Percentiles rank a stretch among this genome's conserved stretches.
Evolutionary conservation across 139 green algal genomes (phyloP).

Genomic region (Deuterostichococcus epilithicus): DNA sequence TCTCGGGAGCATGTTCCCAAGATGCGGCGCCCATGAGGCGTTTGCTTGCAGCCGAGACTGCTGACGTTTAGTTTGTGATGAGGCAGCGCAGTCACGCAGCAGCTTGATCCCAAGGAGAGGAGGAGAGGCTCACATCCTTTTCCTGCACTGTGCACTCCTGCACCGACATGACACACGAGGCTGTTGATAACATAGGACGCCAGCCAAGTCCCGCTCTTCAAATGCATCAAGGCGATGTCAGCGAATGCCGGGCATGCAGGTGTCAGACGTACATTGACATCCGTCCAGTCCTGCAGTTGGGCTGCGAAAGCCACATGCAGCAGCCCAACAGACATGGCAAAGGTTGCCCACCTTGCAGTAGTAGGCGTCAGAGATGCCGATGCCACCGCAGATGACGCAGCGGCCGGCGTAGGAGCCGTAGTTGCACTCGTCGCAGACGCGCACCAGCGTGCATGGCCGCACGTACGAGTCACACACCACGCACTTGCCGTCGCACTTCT

Average conservation of each 20-base stretch:
- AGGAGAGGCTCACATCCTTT: slow-evolving; percentile 79
- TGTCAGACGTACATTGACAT: too few species aligned
- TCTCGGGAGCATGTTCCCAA: not conserved
- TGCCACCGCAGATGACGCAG: slow-evolving; percentile 95
- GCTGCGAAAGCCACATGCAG: too few species aligned
- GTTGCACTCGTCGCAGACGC: slow-evolving; percentile 99
- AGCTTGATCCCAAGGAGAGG: not conserved
- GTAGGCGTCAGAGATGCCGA: slow-evolving; percentile 95
- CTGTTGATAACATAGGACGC: too few species aligned
- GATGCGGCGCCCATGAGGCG: not conserved
- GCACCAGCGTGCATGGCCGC: slow-evolving; percentile 89
- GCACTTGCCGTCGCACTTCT: slow-evolving; percentile 88
- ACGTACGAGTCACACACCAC: slow-evolving; percentile 98
- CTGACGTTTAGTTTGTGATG: too few species aligned
- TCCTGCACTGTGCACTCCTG: slow-evolving; percentile 93
- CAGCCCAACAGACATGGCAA: not conserved
- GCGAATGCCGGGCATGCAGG: too few species aligned
- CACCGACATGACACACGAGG: not conserved
- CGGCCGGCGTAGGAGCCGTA: slow-evolving; percentile 92
- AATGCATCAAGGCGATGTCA: too few species aligned
- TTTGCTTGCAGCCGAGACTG: too few species aligned
- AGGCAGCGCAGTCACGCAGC: too few species aligned
- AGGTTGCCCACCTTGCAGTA: slow-evolving; percentile 84
- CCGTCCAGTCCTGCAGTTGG: too few species aligned
- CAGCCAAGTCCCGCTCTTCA: too few species aligned